Evolutionary conservation across 2,329 filamentous ascomycete genomes (phyloP).

Genomic region (Ophiostoma fasciatum): DNA sequence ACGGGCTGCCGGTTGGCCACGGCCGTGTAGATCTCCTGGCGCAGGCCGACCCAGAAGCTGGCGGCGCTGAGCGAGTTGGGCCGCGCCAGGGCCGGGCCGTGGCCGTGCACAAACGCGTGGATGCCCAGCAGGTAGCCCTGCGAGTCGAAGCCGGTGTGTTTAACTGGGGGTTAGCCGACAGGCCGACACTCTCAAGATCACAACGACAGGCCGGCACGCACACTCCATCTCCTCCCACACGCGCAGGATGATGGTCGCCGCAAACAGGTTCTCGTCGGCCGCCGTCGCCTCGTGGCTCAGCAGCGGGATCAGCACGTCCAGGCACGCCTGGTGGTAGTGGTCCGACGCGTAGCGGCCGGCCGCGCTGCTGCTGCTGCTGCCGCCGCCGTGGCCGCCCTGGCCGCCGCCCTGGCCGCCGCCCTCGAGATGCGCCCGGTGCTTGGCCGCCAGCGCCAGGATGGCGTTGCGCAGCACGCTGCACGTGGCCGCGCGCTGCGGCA

Average conservation of each 20-base stretch:
- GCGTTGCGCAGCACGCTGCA: conserved; percentile 40
- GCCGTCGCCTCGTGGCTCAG: conserved; percentile 25
- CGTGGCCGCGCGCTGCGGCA: conserved; percentile 35
- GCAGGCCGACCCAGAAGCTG: conserved; percentile 41
- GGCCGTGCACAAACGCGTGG: conserved; percentile 30
- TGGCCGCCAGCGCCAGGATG: conserved; percentile 39
- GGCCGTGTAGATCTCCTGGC: conserved; percentile 45
- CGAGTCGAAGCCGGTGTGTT: conserved; percentile 26
- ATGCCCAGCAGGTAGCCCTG: conserved; percentile 33
- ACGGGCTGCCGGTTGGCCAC: conserved; percentile 31
- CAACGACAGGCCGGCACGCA: neutral
- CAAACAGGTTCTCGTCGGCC: conserved; percentile 35
- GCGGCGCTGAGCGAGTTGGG: conserved; percentile 31
- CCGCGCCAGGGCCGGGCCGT: conserved; percentile 25
- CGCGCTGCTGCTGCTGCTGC: too few relatives aligned
- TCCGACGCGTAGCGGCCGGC: conserved; percentile 36
- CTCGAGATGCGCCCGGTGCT: conserved; percentile 36
- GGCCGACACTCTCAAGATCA: neutral
- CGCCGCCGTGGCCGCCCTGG: too few relatives aligned
- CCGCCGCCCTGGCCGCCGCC: too few relatives aligned
- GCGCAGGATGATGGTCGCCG: conserved; percentile 40
- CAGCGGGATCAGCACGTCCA: conserved; percentile 32
- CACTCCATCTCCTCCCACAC: conserved; percentile 40
- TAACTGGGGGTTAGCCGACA: conserved; percentile 17
- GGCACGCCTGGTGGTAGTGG: conserved; percentile 37